Evolutionary conservation across 805 yeast genomes (phyloP).

Genomic region (Wickerhamomyces strasburgensis): DNA sequence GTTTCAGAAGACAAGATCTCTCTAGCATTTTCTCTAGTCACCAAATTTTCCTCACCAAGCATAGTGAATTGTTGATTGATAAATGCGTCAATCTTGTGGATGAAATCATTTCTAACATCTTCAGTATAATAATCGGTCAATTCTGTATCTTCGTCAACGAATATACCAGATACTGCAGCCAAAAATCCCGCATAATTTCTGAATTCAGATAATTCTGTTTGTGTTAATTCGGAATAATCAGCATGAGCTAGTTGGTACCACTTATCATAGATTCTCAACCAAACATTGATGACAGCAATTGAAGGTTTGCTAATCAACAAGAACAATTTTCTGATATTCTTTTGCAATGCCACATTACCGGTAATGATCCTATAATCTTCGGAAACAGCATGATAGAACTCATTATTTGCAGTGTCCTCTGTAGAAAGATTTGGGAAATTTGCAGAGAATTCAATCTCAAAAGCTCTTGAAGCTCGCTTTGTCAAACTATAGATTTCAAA

Average conservation of each 20-base stretch:
- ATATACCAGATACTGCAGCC: constrained; percentile 65
- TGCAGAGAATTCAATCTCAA: constrained; percentile 19
- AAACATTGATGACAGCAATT: constrained; percentile 34
- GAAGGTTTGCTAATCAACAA: constrained; percentile 26
- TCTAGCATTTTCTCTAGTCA: constrained; percentile 63
- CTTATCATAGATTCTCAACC: constrained; percentile 43
- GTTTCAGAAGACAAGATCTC: constrained; percentile 66
- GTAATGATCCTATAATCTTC: constrained; percentile 55
- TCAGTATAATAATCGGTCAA: constrained; percentile 6
- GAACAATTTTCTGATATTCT: constrained; percentile 46
- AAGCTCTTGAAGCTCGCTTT: constrained; percentile 34
- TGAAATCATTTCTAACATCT: constrained; percentile 28
- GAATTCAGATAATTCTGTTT: constrained; percentile 42
- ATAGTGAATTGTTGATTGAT: constrained; percentile 46
- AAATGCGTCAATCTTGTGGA: constrained; percentile 39
- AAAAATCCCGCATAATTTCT: constrained; percentile 69
- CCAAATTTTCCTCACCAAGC: constrained; percentile 43
- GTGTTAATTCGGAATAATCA: constrained; percentile 22
- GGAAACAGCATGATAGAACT: constrained; percentile 39
- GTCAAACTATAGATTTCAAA: constrained; percentile 45
- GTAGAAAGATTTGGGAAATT: constrained; percentile 2
- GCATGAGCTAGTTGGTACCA: constrained; percentile 34
- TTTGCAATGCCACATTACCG: constrained; percentile 71
- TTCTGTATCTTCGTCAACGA: constrained; percentile 32
- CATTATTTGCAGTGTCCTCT: constrained; percentile 23